Base-by-base conservation (phyloP, 352 stramenopile genomes). In the Globisporangium viniferum region DNA sequence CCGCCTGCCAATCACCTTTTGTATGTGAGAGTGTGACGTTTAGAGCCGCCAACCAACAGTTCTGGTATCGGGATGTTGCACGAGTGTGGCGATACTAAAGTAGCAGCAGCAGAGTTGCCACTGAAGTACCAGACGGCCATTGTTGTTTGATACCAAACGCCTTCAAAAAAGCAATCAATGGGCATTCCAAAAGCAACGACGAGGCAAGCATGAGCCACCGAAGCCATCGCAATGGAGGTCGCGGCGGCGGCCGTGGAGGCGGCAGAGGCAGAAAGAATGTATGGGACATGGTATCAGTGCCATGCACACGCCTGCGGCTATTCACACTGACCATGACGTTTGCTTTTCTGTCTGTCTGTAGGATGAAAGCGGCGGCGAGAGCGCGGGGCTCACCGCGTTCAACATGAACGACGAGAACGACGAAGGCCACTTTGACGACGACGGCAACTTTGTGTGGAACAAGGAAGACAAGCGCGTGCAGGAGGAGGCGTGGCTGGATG, bases 401-500 rank as follows among this genome's bases (percentile, higher is more conserved):
- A 78, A 95, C 62, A 88, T 95, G 80, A 77, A 93, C 33, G 88
- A 95, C 66, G 88, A 95, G 70, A 83, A 91, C 60, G 88, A 95
- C 49, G 88, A 95, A 54, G 88, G 88, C 46, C 80, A 93, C 68
- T 95, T 95, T 64, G 88, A 95, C 73, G 80, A 82, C 15, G 71
- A 78, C 29, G 88, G 84, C 60, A 89, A 92, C 66, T 95, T 93
- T 62, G 78, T 94, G 36, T 95, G 88, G 88, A 84, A 89, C 68
- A 82, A 87, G 3, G 85, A 91, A 29, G 77, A 90, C 44, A 87
- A 82, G 66, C 80, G 78, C 48, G 82, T 93, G 39, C 86, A 94
- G 64, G 88, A 95, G 59, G 88, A 95, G 41, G 84, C 88, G 31
- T 95, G 88, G 88, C 80, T 95, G 20, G 84, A 94, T 41, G 71